phyloP scores from a whole-genome alignment of 2,329 filamentous ascomycete species.

The Aspergillus sp. region DNA sequence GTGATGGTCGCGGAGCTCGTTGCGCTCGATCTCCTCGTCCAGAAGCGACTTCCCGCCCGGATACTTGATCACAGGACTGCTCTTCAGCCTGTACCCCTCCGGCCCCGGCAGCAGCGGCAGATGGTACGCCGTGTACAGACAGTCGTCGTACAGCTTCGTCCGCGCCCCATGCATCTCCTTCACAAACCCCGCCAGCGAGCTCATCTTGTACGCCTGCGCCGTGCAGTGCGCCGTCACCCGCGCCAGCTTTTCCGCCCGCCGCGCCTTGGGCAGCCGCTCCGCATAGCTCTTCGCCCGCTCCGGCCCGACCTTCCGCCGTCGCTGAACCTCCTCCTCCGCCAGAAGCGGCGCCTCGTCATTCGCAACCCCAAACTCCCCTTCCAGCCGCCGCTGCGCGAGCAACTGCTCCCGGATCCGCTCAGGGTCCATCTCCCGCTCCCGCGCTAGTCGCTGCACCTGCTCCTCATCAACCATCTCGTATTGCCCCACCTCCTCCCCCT shows the following conservation, averaged over 20 bases:
- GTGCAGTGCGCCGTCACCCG: constrained; percentile 94
- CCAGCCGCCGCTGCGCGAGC: constrained; percentile 21
- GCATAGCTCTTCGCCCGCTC: constrained; percentile 77
- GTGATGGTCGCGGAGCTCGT: constrained; percentile 78
- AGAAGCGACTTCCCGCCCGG: constrained; percentile 87
- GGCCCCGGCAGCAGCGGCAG: constrained; percentile 74
- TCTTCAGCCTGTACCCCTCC: constrained; percentile 79
- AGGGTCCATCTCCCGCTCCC: constrained; percentile 24
- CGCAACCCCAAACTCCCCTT: constrained; percentile 49
- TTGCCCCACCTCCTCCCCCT: constrained; percentile 14
- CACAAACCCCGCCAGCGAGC: constrained; percentile 78
- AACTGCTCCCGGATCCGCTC: constrained; percentile 24
- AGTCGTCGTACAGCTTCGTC: constrained; percentile 97
- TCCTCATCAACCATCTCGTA: constrained; percentile 26
- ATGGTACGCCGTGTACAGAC: constrained; percentile 91
- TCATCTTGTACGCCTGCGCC: constrained; percentile 84
- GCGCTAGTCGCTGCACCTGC: constrained; percentile 23
- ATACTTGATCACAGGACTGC: constrained; percentile 83
- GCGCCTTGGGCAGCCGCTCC: constrained; percentile 79
- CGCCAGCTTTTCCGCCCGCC: constrained; percentile 77
- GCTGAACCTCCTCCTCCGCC: constrained; percentile 52
- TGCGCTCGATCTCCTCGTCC: constrained; percentile 92
- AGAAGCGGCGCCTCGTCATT: constrained; percentile 41
- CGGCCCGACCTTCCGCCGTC: constrained; percentile 43
- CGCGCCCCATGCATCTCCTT: constrained; percentile 79